These are phyloP conservation scores for Rhodotorula sp. DNA, from an alignment of 1,284 basidiomycete genomes.

Conservation along the genomic window DNA sequence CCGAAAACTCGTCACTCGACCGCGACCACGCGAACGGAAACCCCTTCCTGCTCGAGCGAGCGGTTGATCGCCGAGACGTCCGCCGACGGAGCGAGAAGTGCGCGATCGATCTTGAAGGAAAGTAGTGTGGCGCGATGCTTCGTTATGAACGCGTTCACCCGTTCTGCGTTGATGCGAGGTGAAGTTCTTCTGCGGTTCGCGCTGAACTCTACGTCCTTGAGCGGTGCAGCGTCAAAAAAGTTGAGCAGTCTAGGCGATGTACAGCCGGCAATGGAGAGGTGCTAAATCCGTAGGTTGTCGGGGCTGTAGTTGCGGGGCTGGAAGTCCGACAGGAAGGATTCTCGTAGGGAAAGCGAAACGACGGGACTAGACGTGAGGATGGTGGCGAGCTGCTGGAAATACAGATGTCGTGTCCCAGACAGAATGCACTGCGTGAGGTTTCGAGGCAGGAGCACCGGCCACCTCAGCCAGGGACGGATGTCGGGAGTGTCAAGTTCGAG, in stretches of 20 bases:
- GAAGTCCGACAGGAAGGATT: neutral
- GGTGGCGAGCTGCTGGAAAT: neutral
- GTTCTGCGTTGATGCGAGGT: neutral
- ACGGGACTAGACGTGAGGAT: neutral
- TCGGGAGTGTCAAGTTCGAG: conserved; percentile 5
- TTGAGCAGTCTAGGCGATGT: neutral
- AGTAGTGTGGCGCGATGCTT: neutral
- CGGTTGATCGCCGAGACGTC: neutral
- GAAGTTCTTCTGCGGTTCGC: neutral
- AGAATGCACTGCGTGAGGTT: neutral
- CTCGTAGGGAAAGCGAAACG: too few relatives aligned
- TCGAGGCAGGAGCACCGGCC: neutral
- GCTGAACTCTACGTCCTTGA: conserved; percentile 4
- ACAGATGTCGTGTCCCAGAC: neutral
- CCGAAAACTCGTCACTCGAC: neutral
- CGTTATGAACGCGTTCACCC: too few relatives aligned
- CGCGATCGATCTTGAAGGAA: neutral
- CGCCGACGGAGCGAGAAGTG: neutral
- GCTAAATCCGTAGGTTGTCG: neutral
- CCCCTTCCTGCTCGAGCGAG: conserved; percentile 2
- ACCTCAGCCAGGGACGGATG: rapidly evolving
- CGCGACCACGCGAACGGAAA: conserved; percentile 5
- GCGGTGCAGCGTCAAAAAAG: neutral
- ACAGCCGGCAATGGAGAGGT: neutral
- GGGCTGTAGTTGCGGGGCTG: neutral